A percentile compares a stretch with the other conserved stretches of the same genome.
phyloP scores from a whole-genome alignment of 225 moss, liverwort and hornwort species.

The Polytrichum commune region DNA sequence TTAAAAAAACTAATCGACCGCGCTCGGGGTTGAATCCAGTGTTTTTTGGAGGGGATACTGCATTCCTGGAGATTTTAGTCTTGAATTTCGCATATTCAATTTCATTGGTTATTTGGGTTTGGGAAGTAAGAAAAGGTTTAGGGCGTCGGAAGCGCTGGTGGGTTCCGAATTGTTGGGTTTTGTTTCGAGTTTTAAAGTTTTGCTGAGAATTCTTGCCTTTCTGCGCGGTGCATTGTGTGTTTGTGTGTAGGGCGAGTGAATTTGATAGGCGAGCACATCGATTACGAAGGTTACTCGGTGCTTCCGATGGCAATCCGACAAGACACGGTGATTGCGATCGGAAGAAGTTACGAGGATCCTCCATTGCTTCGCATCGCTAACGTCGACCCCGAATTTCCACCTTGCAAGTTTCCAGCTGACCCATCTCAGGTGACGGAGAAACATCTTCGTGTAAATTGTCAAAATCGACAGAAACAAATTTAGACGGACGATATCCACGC shows the following conservation, averaged over 20 bases:
- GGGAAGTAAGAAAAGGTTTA: neutral
- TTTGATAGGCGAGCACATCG: constrained; percentile 95
- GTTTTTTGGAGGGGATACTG: too few species aligned
- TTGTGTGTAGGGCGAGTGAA: constrained; percentile 78
- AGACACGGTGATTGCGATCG: constrained; percentile 90
- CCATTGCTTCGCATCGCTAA: constrained; percentile 61
- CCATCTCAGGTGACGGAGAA: constrained; percentile 58
- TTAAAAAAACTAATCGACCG: too few species aligned
- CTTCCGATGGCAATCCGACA: constrained; percentile 95
- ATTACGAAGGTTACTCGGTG: constrained; percentile 98
- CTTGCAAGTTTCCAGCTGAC: constrained; percentile 64
- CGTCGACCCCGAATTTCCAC: constrained; percentile 51
- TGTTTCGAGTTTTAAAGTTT: neutral
- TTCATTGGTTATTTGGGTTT: too few species aligned
- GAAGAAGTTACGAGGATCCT: constrained; percentile 38
- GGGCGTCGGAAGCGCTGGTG: neutral
- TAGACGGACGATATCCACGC: too few species aligned
- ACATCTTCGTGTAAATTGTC: too few species aligned
- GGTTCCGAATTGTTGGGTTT: neutral
- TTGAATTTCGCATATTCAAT: too few species aligned
- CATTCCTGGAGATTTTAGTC: too few species aligned
- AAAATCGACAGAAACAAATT: too few species aligned
- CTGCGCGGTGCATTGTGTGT: neutral
- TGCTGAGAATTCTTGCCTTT: neutral
- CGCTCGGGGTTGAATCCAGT: too few species aligned